A percentile compares a stretch with the other conserved stretches of the same genome.
Evolutionary conservation across 257 asterid species (phyloP).

Genomic region (Solanum corneliomulleri): DNA sequence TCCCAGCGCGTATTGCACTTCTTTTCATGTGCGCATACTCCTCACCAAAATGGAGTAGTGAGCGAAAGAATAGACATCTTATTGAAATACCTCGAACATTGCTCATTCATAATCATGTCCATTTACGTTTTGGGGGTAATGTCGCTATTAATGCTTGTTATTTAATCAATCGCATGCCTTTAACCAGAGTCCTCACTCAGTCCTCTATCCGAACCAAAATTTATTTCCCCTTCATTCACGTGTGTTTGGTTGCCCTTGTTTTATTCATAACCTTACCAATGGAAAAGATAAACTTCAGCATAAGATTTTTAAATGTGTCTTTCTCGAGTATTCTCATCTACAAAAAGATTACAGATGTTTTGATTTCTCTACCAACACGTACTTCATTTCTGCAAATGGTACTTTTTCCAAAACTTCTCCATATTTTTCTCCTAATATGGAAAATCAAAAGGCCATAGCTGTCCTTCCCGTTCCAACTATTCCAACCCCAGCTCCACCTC

Average conservation of each 20-base stretch:
- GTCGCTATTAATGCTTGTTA: not conserved
- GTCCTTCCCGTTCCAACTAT: not conserved
- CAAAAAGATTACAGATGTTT: too few species aligned
- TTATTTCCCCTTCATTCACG: not conserved
- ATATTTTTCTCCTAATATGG: not conserved
- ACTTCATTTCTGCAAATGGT: too few species aligned
- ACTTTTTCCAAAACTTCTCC: not conserved
- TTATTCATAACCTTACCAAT: not conserved
- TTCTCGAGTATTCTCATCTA: not conserved
- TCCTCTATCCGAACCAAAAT: too few species aligned
- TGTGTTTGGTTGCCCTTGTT: not conserved
- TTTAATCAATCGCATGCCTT: not conserved
- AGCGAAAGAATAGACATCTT: not conserved
- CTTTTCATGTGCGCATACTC: not conserved
- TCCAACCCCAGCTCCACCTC: too few species aligned
- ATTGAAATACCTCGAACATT: not conserved
- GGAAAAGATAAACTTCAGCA: not conserved
- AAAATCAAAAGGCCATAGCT: not conserved
- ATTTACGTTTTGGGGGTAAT: not conserved
- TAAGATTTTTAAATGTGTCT: not conserved
- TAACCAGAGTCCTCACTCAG: not conserved
- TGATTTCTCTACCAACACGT: too few species aligned
- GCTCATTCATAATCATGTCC: not conserved
- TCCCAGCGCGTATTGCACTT: not conserved
- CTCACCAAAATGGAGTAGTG: not conserved